Evolutionary conservation across 345 rosid genomes (phyloP).

Genomic region (Brassica rapa): DNA sequence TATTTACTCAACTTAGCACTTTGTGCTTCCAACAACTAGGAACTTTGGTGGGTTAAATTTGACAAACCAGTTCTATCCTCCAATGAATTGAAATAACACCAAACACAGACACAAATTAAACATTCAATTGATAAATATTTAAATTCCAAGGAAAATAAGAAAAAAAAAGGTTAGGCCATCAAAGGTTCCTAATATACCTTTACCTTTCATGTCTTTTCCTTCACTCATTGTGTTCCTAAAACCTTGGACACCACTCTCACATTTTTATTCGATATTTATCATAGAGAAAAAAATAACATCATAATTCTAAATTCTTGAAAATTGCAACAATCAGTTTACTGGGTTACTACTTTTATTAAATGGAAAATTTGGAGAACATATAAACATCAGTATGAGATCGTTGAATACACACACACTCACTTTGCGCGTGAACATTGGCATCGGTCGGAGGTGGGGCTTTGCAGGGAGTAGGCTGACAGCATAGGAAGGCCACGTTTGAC

Average conservation of each 20-base stretch:
- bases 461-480: constrained; percentile 10
- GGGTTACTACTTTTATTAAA: neutral
- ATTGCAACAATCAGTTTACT: neutral
- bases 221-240: constrained; percentile 16
- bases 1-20: constrained; percentile 12
- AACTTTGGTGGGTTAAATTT: constrained; percentile 22
- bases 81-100: constrained; percentile 23
- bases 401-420: neutral
- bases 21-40: neutral
- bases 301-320: neutral
- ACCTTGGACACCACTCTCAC: neutral
- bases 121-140: neutral
- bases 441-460: neutral
- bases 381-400: neutral
- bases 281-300: neutral
- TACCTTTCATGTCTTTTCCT: constrained; percentile 9
- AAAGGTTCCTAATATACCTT: constrained; percentile 8
- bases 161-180: neutral
- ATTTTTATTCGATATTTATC: neutral
- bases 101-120: neutral
- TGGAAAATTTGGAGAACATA: neutral
- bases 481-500: constrained; percentile 7
- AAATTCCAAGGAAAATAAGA: neutral
- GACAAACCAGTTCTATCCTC: constrained; percentile 13
- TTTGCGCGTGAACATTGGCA: neutral